A percentile compares a stretch with the other conserved stretches of the same genome.
phyloP scores from a whole-genome alignment of 1,284 basidiomycete species.

The Amylostereum areolatum region DNA sequence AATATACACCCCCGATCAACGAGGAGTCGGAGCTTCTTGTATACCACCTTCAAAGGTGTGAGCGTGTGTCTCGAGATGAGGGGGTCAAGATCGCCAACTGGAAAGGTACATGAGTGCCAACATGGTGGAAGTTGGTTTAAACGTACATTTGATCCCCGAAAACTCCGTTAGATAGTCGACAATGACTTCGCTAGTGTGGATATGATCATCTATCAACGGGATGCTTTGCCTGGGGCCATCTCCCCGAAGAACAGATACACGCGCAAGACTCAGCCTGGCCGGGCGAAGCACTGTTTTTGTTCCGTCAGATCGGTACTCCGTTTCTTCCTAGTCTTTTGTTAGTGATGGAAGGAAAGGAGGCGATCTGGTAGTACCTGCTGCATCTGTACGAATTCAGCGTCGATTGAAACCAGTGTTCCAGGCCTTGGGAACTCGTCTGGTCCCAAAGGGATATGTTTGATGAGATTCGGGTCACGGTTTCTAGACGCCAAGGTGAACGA shows the following conservation, averaged over 20 bases:
- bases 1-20: conserved; percentile 97
- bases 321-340: too few relatives aligned
- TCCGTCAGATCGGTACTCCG: conserved; percentile 91
- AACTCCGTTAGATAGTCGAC: conserved; percentile 97
- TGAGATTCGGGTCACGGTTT: conserved; percentile 65
- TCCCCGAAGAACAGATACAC: conserved; percentile 92
- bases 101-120: neutral
- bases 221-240: conserved; percentile 73
- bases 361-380: too few relatives aligned
- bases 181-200: conserved; percentile 90
- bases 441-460: conserved; percentile 75
- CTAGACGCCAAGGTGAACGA: conserved; percentile 28
- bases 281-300: conserved; percentile 91
- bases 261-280: conserved; percentile 85
- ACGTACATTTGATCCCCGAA: conserved; percentile 88
- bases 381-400: conserved; percentile 96
- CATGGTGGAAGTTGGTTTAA: conserved; percentile 1
- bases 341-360: too few relatives aligned
- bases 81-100: conserved; percentile 91
- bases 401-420: conserved; percentile 90
- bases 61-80: conserved; percentile 80
- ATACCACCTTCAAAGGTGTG: conserved; percentile 92
- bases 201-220: conserved; percentile 98
- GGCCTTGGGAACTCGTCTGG: conserved; percentile 78
- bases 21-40: conserved; percentile 94